phyloP scores from a whole-genome alignment of 2,329 filamentous ascomycete species.

The Ustulina deusta region DNA sequence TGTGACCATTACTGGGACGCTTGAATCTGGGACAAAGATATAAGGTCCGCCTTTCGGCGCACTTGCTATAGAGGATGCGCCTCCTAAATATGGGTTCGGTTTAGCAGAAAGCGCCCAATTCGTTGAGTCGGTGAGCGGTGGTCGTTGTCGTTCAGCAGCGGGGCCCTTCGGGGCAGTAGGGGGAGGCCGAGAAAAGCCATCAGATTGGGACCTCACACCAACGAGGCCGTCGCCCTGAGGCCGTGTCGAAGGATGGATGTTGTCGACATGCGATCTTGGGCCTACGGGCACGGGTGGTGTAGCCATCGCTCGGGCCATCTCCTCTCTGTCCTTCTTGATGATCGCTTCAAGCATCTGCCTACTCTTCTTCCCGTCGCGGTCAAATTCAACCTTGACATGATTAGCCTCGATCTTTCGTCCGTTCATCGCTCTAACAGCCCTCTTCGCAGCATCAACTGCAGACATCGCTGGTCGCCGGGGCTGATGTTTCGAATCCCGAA shows the following conservation, averaged over 20 bases:
- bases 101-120: slow-evolving; percentile 56
- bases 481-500: slow-evolving; percentile 76
- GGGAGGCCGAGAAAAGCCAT: slow-evolving; percentile 72
- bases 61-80: slow-evolving; percentile 73
- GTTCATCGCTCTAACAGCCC: slow-evolving; percentile 81
- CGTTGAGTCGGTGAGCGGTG: slow-evolving; percentile 51
- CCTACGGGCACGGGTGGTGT: slow-evolving; percentile 43
- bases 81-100: slow-evolving; percentile 67
- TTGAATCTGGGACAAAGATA: slow-evolving; percentile 87
- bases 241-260: slow-evolving; percentile 32
- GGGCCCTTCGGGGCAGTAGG: slow-evolving; percentile 90
- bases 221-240: slow-evolving; percentile 23
- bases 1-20: slow-evolving; percentile 86
- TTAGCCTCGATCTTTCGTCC: slow-evolving; percentile 83
- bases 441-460: slow-evolving; percentile 83
- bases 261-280: slow-evolving; percentile 50
- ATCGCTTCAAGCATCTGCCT: slow-evolving; percentile 80
- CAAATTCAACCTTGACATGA: slow-evolving; percentile 84
- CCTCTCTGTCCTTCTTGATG: slow-evolving; percentile 75
- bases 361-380: slow-evolving; percentile 88
- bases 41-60: slow-evolving; percentile 85
- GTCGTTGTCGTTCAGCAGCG: slow-evolving; percentile 64
- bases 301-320: slow-evolving; percentile 57
- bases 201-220: slow-evolving; percentile 50
- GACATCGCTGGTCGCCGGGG: slow-evolving; percentile 66